phyloP scores from a whole-genome alignment of 2,329 filamentous ascomycete genomes.

The Talaromyces rugulosus region DNA sequence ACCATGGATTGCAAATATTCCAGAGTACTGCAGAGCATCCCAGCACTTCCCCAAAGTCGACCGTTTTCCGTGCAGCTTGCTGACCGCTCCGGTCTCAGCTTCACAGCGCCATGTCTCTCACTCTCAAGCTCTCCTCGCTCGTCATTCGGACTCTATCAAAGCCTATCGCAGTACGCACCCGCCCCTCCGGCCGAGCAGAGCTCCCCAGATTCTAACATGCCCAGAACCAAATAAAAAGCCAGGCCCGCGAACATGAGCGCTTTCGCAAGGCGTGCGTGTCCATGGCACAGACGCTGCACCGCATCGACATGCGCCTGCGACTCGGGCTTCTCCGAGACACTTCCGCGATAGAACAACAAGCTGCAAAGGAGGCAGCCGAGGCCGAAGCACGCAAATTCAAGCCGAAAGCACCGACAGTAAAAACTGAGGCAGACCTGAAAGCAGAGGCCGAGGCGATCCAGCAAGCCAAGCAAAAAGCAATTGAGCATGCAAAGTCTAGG shows the following conservation, averaged over 20 bases:
- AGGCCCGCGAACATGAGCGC: conserved; percentile 64
- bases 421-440: conserved; percentile 57
- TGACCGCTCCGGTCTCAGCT: neutral
- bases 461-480: conserved; percentile 34
- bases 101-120: conserved; percentile 52
- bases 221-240: conserved; percentile 65
- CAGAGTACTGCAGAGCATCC: neutral
- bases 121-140: conserved; percentile 63
- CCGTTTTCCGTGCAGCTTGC: too few species aligned
- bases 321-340: conserved; percentile 61
- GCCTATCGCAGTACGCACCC: conserved; percentile 57
- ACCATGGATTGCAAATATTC: too few species aligned
- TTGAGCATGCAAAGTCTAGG: conserved; percentile 45
- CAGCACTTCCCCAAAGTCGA: neutral
- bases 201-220: conserved; percentile 19
- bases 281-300: conserved; percentile 61
- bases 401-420: conserved; percentile 54
- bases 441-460: conserved; percentile 43
- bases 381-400: conserved; percentile 53
- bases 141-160: conserved; percentile 63
- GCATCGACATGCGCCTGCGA: conserved; percentile 64
- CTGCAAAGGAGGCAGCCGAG: conserved; percentile 48
- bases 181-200: neutral
- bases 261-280: conserved; percentile 59
- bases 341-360: conserved; percentile 45